Base-by-base conservation (phyloP, 2,329 filamentous ascomycete species). In the Fusarium fujikuroi region DNA sequence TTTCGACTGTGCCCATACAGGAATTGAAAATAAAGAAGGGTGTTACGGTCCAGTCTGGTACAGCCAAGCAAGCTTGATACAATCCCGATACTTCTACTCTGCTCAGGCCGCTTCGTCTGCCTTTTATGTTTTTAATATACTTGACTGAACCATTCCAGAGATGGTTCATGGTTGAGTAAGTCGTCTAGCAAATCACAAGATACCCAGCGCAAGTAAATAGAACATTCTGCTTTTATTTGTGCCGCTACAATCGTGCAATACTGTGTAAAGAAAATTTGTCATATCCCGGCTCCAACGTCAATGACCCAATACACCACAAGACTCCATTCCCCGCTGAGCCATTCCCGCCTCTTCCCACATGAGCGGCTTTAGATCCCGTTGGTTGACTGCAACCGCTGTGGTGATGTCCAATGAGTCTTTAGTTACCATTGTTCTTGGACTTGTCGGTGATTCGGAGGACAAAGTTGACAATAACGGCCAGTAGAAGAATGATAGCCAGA, bases 381-480 rank as follows among this genome's bases (percentile, higher is more conserved):
- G 14, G 14, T 23, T 44, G 19, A 40, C 42, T 69, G 36, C 25
- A 44, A 21, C 43, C 7, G 37, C 25, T 44, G 23, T 28, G 25
- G 18, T 42, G 30, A 54, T 56, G 57, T 25, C 56, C 32, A 23
- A 47, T 40, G 36, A 19, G 10, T 19, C n/a, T 61, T 46, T 74
- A 75, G 60, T 65, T 63, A 52, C 58, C 34, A 47, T 83, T 78
- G 79, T 83, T 84, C 78, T 84, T 83, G 47, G 81, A 81, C 66
- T 80, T 79, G 44, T 84, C 82, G 69, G 77, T 82, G 63, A 95
- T 91, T 74, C 95, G 89, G 80, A 99, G 85, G 42, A 97, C 92
- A 81, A 99, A 98, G 86, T 99, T 99, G 79, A 98, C 93, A 60
- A 98, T 87, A n/a, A 99, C 94, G 19, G 95, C 96, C 53, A 93